A percentile compares a stretch with the other conserved stretches of the same genome.
Conservation (phyloP, 2,329 filamentous ascomycete genomes). For the Calonectria multiphialidica region DNA sequence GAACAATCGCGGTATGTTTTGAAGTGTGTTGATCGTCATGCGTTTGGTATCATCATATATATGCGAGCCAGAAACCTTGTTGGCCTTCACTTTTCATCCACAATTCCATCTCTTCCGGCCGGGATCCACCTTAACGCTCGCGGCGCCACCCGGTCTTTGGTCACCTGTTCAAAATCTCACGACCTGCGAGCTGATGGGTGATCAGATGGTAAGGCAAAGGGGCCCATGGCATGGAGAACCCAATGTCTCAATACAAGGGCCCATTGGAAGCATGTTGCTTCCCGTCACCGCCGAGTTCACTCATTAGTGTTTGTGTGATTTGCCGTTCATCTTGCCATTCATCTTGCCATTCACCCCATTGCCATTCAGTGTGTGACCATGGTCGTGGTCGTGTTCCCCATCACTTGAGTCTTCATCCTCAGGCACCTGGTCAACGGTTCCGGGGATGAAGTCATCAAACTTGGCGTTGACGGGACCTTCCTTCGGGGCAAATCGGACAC, state of each 20-base stretch:
- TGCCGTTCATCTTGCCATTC: slow-evolving; percentile 7
- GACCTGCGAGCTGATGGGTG: neutral
- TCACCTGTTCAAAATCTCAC: slow-evolving; percentile 3
- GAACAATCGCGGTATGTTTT: neutral
- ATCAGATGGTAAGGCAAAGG: neutral
- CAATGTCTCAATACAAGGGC: neutral
- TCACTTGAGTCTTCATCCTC: slow-evolving; percentile 63
- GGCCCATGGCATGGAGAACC: neutral
- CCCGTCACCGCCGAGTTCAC: neutral
- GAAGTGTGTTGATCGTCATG: too few relatives aligned
- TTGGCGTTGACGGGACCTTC: slow-evolving; percentile 68
- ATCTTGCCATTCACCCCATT: slow-evolving; percentile 32
- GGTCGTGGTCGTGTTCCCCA: slow-evolving; percentile 47
- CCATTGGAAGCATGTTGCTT: slow-evolving; percentile 2
- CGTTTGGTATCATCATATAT: too few relatives aligned
- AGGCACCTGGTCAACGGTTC: slow-evolving; percentile 73
- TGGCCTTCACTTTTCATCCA: slow-evolving; percentile 11
- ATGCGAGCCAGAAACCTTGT: too few relatives aligned
- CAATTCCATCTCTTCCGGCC: slow-evolving; percentile 29
- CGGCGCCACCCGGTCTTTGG: slow-evolving; percentile 15
- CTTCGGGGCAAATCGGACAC: slow-evolving; percentile 84
- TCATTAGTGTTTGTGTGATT: slow-evolving; percentile 46
- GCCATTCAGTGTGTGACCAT: slow-evolving; percentile 46
- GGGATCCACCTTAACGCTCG: slow-evolving; percentile 27
- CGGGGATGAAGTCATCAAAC: slow-evolving; percentile 84